Conservation (phyloP, 2,329 filamentous ascomycete genomes). For the Scytalidium sp. region DNA sequence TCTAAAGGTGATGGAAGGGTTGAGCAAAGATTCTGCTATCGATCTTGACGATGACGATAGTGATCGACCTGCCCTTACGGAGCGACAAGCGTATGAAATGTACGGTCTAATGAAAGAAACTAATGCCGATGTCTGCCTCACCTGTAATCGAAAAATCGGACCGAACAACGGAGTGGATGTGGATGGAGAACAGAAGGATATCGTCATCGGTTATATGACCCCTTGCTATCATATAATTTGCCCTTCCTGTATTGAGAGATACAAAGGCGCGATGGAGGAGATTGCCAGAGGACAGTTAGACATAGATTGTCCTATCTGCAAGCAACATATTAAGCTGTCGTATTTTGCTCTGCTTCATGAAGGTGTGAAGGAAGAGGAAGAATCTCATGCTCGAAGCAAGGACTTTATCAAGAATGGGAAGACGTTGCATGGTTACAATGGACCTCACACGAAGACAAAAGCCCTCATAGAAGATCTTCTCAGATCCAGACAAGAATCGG, state of each 20-base stretch:
- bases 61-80: conserved; percentile 53
- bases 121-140: conserved; percentile 69
- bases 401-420: conserved; percentile 50
- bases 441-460: conserved; percentile 88
- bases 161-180: conserved; percentile 53
- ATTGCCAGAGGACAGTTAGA: conserved; percentile 38
- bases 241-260: conserved; percentile 62
- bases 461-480: conserved; percentile 76
- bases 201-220: conserved; percentile 75
- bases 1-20: conserved; percentile 73
- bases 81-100: conserved; percentile 79
- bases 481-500: conserved; percentile 59
- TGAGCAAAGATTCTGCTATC: conserved; percentile 82
- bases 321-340: conserved; percentile 56
- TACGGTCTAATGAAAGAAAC: conserved; percentile 82
- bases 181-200: conserved; percentile 53
- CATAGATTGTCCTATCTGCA: conserved; percentile 65
- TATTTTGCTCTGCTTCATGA: conserved; percentile 64
- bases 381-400: conserved; percentile 19
- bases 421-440: conserved; percentile 66
- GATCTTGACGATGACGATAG: conserved; percentile 76
- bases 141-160: conserved; percentile 65
- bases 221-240: conserved; percentile 88
- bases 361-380: conserved; percentile 26
- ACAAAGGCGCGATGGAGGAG: conserved; percentile 50